Evolutionary conservation across 768 basidiomycete species (phyloP).

Genomic region (Mycena vitilis): DNA sequence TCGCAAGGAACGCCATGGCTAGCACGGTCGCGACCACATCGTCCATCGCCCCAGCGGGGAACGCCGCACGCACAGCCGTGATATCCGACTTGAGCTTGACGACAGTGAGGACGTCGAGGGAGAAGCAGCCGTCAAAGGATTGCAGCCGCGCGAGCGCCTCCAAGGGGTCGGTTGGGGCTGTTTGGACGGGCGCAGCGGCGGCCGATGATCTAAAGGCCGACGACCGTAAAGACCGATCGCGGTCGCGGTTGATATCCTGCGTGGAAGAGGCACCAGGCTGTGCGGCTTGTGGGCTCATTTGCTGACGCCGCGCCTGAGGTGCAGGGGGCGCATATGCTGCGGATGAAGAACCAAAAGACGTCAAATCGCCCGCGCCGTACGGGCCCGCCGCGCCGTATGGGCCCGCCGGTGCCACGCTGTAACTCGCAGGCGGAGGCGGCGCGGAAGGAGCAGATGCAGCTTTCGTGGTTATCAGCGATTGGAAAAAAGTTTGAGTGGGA

Average conservation of each 20-base stretch:
- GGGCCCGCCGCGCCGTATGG: no score
- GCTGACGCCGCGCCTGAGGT: neutral
- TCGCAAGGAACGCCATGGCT: conserved; percentile 34
- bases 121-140: conserved; percentile 34
- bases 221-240: neutral
- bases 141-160: conserved; percentile 35
- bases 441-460: no score
- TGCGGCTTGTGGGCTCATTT: no score
- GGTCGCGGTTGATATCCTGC: no score
- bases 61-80: conserved; percentile 1
- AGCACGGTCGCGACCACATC: conserved; percentile 24
- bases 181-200: no score
- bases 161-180: conserved; percentile 30
- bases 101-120: conserved; percentile 27
- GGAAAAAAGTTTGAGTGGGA: no score
- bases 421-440: no score
- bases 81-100: conserved; percentile 25
- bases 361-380: neutral
- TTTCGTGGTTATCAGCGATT: no score
- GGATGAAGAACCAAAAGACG: neutral
- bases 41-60: conserved; percentile 26
- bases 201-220: no score
- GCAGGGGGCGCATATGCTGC: no score
- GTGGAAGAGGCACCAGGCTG: no score
- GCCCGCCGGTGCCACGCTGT: no score